These are phyloP conservation scores for Colletotrichum tofieldiae DNA, from an alignment of 2,329 filamentous ascomycete genomes.

Conservation along the genomic window DNA sequence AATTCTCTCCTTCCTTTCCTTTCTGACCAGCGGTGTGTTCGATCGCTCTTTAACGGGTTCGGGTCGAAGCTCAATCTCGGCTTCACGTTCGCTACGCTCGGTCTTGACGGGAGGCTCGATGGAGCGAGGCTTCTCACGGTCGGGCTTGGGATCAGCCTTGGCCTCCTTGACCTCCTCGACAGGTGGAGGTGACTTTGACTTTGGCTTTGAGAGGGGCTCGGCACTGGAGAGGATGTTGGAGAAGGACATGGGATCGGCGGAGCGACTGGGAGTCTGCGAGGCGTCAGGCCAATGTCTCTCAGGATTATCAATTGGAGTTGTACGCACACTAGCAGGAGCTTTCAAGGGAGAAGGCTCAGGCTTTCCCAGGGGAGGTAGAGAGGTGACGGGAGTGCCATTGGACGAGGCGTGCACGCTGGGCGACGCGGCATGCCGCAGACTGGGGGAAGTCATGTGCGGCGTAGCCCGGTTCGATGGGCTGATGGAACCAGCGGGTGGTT, in stretches of 20 bases:
- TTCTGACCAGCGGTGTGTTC: constrained; percentile 36
- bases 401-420: constrained; percentile 55
- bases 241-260: constrained; percentile 93
- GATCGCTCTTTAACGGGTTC: constrained; percentile 41
- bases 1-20: constrained; percentile 47
- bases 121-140: constrained; percentile 41
- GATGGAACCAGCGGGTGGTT: constrained; percentile 57
- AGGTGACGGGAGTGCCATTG: constrained; percentile 56
- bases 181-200: constrained; percentile 45
- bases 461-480: constrained; percentile 58
- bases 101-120: constrained; percentile 51
- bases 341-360: constrained; percentile 60
- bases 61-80: constrained; percentile 41
- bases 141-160: constrained; percentile 45
- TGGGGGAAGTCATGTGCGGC: constrained; percentile 65
- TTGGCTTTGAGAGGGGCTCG: constrained; percentile 74
- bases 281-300: not conserved
- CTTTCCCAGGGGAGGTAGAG: constrained; percentile 55
- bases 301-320: not conserved
- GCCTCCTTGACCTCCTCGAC: constrained; percentile 31
- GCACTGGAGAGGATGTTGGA: constrained; percentile 92
- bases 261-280: constrained; percentile 77
- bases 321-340: constrained; percentile 56
- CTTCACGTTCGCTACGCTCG: constrained; percentile 53
- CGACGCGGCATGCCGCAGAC: constrained; percentile 60